phyloP scores from a whole-genome alignment of 345 rosid genomes.

The Acer saccharum region DNA sequence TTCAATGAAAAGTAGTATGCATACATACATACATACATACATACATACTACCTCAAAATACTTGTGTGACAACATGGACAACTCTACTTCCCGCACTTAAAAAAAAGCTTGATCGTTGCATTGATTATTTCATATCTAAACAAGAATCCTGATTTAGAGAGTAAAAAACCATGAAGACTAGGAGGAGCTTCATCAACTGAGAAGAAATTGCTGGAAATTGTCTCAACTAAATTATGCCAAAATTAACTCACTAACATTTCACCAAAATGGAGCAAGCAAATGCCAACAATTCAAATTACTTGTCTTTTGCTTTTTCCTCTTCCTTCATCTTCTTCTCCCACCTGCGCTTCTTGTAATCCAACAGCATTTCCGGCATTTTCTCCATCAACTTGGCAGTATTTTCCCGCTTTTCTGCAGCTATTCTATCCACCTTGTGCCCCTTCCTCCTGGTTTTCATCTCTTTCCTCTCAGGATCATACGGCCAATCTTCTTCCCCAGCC shows the following conservation, averaged over 20 bases:
- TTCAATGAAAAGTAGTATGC: too few relatives aligned
- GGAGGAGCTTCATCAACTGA: not conserved
- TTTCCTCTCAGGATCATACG: constrained; percentile 86
- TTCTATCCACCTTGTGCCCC: constrained; percentile 83
- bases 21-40: too few relatives aligned
- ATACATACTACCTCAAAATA: too few relatives aligned
- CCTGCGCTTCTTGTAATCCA: constrained; percentile 86
- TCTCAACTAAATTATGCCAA: not conserved
- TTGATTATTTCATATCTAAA: too few relatives aligned
- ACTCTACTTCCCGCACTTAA: too few relatives aligned
- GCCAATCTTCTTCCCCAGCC: constrained; percentile 73
- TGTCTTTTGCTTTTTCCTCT: constrained; percentile 69
- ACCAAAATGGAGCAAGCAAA: too few relatives aligned
- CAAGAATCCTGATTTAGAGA: too few relatives aligned
- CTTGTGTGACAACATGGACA: too few relatives aligned
- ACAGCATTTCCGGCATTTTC: constrained; percentile 85
- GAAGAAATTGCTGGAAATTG: not conserved
- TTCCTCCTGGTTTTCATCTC: constrained; percentile 82
- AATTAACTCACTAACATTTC: not conserved
- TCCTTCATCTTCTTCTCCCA: constrained; percentile 98
- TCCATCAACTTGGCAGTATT: constrained; percentile 83
- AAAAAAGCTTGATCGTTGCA: too few relatives aligned
- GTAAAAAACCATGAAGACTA: not conserved
- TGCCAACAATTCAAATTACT: constrained; percentile 8
- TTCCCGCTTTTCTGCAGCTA: constrained; percentile 79